Percentiles rank a stretch among this genome's conserved stretches.
Evolutionary conservation across 768 basidiomycete genomes (phyloP).

Genomic region (Mycena olivaceomarginata): DNA sequence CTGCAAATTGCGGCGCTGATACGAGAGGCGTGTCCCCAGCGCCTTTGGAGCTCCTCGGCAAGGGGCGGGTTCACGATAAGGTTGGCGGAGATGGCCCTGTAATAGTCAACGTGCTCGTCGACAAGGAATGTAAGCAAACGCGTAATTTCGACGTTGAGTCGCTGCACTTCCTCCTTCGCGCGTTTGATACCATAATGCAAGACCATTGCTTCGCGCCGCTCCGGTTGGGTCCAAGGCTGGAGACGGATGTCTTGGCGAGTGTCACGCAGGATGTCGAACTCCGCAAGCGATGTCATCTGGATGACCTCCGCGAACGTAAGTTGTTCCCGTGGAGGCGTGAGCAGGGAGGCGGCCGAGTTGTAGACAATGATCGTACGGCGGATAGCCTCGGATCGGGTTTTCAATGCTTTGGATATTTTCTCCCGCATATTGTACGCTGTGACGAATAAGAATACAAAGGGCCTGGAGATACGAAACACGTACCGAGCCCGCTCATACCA

Average conservation of each 20-base stretch:
- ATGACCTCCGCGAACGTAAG: neutral
- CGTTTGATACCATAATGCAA: neutral
- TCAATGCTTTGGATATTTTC: slow-evolving; percentile 5
- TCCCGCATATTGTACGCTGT: slow-evolving; percentile 20
- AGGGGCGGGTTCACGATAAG: neutral
- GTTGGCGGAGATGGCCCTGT: slow-evolving; percentile 5
- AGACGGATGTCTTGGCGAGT: neutral
- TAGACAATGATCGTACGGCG: slow-evolving; percentile 4
- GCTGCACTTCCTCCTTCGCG: too few species aligned
- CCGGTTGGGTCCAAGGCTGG: neutral
- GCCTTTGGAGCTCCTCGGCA: slow-evolving; percentile 2
- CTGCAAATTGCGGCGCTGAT: slow-evolving; percentile 9
- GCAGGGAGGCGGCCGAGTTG: neutral
- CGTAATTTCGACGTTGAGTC: too few species aligned
- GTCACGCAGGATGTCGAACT: neutral
- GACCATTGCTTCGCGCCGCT: slow-evolving; percentile 6
- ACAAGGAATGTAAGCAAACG: neutral
- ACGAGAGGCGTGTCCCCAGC: slow-evolving; percentile 9
- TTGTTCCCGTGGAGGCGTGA: neutral
- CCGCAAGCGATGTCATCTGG: neutral
- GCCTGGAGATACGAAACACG: neutral
- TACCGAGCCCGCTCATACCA: slow-evolving; percentile 27
- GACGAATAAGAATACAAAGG: neutral
- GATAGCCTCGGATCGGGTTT: slow-evolving; percentile 12
- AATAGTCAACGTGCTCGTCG: neutral